A percentile compares a stretch with the other conserved stretches of the same genome.
Conservation (phyloP, 164 flowering plant genomes). For the Sextonia rubra region DNA sequence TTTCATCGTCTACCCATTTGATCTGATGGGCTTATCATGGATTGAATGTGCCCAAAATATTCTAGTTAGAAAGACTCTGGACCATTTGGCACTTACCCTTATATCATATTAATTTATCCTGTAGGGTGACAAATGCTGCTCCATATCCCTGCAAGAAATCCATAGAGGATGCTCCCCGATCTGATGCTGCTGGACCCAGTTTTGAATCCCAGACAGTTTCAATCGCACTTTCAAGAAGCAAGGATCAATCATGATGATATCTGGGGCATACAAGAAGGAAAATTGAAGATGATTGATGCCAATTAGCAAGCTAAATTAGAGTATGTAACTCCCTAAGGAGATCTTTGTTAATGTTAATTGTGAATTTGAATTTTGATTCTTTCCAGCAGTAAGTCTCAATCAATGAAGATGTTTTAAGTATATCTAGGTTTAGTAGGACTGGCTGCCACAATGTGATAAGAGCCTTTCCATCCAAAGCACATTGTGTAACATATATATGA, state of each 20-base stretch:
- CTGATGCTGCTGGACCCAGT: not conserved
- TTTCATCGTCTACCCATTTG: too few relatives aligned
- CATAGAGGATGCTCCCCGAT: constrained; percentile 1
- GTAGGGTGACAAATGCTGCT: constrained; percentile 10
- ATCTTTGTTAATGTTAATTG: not conserved
- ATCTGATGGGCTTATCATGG: too few relatives aligned
- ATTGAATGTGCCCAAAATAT: not conserved
- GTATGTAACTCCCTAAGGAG: constrained; percentile 7
- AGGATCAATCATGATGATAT: not conserved
- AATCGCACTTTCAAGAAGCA: not conserved
- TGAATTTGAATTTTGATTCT: constrained; percentile 6
- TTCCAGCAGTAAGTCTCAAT: not conserved
- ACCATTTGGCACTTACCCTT: not conserved
- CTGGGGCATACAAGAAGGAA: constrained; percentile 3
- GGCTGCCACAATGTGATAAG: not conserved
- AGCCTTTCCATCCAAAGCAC: not conserved
- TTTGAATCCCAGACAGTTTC: not conserved
- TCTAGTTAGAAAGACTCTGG: not conserved
- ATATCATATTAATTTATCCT: not conserved
- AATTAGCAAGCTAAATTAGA: constrained; percentile 6
- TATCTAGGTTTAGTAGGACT: not conserved
- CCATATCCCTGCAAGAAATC: constrained; percentile 7
- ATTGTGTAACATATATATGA: constrained; percentile 3
- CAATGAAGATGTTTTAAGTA: not conserved
- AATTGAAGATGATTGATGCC: not conserved